These are phyloP conservation scores for Suillus ampliporus DNA, from an alignment of 768 basidiomycete species.

Conservation along the genomic window DNA sequence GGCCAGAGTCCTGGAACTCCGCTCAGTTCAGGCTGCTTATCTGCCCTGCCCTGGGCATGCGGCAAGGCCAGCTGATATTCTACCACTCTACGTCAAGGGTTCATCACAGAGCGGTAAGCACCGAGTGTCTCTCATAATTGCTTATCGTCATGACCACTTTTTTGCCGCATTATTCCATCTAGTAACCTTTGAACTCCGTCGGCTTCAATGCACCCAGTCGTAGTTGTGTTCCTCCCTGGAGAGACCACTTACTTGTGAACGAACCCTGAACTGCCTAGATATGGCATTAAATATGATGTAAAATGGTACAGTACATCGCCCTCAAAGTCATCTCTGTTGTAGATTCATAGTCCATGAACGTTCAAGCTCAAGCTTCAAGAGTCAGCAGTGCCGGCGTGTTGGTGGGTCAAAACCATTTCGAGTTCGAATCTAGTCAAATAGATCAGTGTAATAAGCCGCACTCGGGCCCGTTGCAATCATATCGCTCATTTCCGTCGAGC, in stretches of 20 bases:
- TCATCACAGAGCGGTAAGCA: not conserved
- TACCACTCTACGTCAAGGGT: not conserved
- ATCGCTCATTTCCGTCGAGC: slow-evolving; percentile 6
- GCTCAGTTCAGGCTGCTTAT: slow-evolving; percentile 7
- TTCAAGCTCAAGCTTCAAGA: not conserved
- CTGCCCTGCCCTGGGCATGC: not conserved
- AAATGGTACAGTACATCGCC: not conserved
- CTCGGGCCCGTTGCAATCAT: not conserved
- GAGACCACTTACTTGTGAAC: not conserved
- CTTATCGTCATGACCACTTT: slow-evolving; percentile 3
- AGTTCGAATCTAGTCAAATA: not conserved
- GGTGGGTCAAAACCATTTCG: not conserved
- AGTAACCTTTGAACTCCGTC: not conserved
- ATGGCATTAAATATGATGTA: not conserved
- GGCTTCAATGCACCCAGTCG: not conserved
- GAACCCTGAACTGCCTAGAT: not conserved
- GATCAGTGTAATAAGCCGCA: not conserved
- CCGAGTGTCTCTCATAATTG: not conserved
- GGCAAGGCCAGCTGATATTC: not conserved
- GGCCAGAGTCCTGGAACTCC: slow-evolving; percentile 2
- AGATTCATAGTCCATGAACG: not conserved
- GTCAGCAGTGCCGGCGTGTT: not conserved
- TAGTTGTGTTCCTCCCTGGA: not conserved
- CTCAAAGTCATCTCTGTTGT: not conserved
- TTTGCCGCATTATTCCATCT: not conserved